Evolutionary conservation across 139 green algal genomes (phyloP).

Genomic region (Eudorina sp.): DNA sequence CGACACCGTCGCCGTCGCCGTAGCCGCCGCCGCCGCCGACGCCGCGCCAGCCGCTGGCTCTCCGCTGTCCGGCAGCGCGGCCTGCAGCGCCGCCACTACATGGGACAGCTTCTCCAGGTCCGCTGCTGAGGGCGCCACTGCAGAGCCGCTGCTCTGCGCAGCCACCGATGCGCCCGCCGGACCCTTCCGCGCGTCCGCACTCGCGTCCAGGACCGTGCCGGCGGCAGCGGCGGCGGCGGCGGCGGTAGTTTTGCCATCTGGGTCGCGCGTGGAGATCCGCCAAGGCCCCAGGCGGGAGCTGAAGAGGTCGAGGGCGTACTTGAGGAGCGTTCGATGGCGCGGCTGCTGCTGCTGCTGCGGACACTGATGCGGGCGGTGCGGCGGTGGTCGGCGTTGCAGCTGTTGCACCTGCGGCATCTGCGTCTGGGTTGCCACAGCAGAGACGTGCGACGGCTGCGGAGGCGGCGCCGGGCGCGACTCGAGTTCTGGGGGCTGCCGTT

Average conservation of each 20-base stretch:
- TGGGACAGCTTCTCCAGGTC: not conserved
- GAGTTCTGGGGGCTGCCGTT: not conserved
- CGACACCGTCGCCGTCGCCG: no score
- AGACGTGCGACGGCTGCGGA: not conserved
- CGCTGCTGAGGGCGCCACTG: not conserved
- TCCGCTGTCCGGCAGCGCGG: not conserved
- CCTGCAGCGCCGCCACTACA: not conserved
- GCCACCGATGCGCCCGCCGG: no score
- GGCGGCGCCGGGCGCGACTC: not conserved
- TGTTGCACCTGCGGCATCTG: not conserved
- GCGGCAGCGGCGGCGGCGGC: no score
- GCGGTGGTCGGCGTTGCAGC: not conserved
- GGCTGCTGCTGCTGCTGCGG: not conserved
- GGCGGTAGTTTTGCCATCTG: not conserved
- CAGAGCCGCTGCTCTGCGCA: not conserved
- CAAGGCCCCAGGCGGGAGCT: not conserved
- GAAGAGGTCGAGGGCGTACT: slow-evolving; percentile 25
- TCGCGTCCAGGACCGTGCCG: no score
- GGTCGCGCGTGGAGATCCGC: not conserved
- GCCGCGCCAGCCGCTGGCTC: not conserved
- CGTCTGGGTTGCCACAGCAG: no score
- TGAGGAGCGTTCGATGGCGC: slow-evolving; percentile 12
- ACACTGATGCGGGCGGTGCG: no score
- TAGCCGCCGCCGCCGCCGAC: not conserved
- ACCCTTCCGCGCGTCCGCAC: no score